phyloP scores from a whole-genome alignment of 805 yeast species.

The Yarrowia hollandica region DNA sequence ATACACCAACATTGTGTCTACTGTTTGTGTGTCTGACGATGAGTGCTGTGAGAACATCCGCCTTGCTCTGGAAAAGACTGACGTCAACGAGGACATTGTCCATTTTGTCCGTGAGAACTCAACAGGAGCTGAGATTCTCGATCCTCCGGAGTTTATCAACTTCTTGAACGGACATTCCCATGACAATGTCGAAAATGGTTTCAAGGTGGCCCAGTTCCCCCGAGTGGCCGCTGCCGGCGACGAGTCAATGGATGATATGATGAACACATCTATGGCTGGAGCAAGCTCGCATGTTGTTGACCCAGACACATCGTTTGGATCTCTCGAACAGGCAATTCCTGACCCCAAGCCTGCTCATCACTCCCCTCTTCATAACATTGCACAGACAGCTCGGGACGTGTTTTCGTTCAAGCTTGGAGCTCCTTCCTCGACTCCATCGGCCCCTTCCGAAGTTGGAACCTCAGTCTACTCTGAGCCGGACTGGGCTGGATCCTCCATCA shows the following conservation, averaged over 20 bases:
- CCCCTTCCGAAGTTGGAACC: not conserved
- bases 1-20: slow-evolving; percentile 69
- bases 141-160: slow-evolving; percentile 65
- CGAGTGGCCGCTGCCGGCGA: slow-evolving; percentile 32
- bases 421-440: not conserved
- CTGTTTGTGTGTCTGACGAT: slow-evolving; percentile 77
- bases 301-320: slow-evolving; percentile 32
- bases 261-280: slow-evolving; percentile 29
- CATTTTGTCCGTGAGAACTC: slow-evolving; percentile 55
- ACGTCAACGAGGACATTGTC: slow-evolving; percentile 58
- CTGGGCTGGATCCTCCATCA: slow-evolving; percentile 2
- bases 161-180: slow-evolving; percentile 49
- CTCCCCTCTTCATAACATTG: slow-evolving; percentile 27
- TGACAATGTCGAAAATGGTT: slow-evolving; percentile 37
- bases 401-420: slow-evolving; percentile 22
- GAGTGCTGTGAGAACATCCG: slow-evolving; percentile 73
- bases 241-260: slow-evolving; percentile 28
- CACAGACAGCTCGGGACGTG: slow-evolving; percentile 18
- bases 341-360: slow-evolving; percentile 12
- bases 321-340: slow-evolving; percentile 32
- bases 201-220: slow-evolving; percentile 42
- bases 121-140: slow-evolving; percentile 63
- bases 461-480: slow-evolving; percentile 19
- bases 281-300: slow-evolving; percentile 31
- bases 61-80: slow-evolving; percentile 64